Conservation (phyloP, 2,329 filamentous ascomycete species). For the Shiraia bambusicola region DNA sequence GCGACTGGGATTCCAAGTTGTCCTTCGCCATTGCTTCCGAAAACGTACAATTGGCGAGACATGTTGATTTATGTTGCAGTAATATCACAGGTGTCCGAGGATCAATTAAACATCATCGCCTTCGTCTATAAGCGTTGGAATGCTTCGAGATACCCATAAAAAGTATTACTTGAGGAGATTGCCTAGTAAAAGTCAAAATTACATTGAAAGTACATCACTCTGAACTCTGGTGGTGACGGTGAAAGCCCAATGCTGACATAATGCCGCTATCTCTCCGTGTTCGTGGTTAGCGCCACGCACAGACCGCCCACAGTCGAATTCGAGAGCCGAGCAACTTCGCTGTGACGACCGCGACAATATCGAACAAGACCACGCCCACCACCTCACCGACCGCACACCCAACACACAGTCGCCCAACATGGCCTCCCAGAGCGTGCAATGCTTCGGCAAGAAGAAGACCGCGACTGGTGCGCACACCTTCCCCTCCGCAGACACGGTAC, state of each 20-base stretch:
- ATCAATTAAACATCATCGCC: background rate
- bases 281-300: constrained; percentile 10
- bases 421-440: constrained; percentile 64
- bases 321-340: constrained; percentile 20
- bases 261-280: constrained; percentile 4
- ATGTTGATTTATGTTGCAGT: constrained; percentile 7
- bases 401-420: constrained; percentile 40
- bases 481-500: constrained; percentile 1
- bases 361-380: constrained; percentile 27
- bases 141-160: no score
- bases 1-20: constrained; percentile 55
- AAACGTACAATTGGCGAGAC: constrained; percentile 42
- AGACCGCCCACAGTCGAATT: constrained; percentile 11
- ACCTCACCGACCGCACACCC: constrained; percentile 34
- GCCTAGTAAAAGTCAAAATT: no score
- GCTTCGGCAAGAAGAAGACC: constrained; percentile 88
- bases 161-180: no score
- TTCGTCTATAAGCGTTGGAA: background rate
- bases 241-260: constrained; percentile 1
- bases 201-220: no score
- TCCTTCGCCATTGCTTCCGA: constrained; percentile 56
- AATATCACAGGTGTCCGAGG: background rate
- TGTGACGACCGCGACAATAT: constrained; percentile 25
- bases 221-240: background rate
- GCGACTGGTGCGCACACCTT: constrained; percentile 47